These are phyloP conservation scores for Candida dajiaensis DNA, from an alignment of 805 yeast genomes.

Conservation along the genomic window DNA sequence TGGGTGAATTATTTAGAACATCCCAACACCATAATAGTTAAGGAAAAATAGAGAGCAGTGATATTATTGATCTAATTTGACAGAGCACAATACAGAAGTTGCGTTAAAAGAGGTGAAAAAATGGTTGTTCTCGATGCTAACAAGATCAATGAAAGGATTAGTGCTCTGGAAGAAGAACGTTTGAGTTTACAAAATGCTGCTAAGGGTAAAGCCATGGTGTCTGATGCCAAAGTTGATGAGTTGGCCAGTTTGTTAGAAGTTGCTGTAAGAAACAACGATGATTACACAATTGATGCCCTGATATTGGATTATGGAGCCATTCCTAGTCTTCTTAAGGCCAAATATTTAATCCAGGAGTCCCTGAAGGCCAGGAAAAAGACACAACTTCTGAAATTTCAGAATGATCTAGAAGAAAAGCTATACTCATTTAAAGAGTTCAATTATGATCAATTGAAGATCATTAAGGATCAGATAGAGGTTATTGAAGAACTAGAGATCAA, in stretches of 20 bases:
- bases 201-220: background rate
- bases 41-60: too few species aligned
- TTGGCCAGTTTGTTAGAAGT: constrained; percentile 9
- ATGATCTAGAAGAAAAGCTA: constrained; percentile 6
- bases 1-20: background rate
- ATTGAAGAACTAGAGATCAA: constrained; percentile 2
- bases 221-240: constrained; percentile 12
- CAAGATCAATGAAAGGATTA: constrained; percentile 22
- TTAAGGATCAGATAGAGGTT: constrained; percentile 4
- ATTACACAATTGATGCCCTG: constrained; percentile 20
- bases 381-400: background rate
- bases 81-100: too few species aligned
- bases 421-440: constrained; percentile 10
- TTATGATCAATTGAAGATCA: constrained; percentile 4
- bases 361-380: constrained; percentile 3
- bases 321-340: constrained; percentile 13
- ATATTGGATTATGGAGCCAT: constrained; percentile 15
- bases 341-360: constrained; percentile 5
- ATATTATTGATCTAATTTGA: too few species aligned
- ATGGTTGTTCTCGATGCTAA: constrained; percentile 22
- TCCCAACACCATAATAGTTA: background rate
- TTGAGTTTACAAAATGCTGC: background rate
- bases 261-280: constrained; percentile 13
- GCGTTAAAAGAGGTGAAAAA: background rate
- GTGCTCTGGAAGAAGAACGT: constrained; percentile 21